phyloP scores from a whole-genome alignment of 208 protist species.

The Trichomonas tenax region DNA sequence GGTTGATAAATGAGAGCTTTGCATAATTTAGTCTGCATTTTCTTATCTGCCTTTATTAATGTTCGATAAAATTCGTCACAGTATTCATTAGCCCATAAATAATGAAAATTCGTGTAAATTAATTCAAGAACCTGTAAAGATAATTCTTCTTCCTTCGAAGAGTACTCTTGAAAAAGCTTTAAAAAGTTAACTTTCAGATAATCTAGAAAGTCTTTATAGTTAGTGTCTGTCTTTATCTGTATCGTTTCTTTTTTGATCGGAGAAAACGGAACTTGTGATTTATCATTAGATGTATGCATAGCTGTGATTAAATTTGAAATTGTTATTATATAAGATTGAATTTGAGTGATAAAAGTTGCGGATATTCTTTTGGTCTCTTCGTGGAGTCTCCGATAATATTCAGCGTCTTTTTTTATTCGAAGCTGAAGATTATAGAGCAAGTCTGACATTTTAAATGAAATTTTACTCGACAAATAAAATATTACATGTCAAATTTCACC shows the following conservation, averaged over 20 bases:
- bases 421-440: neutral
- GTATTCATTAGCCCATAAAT: neutral
- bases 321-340: neutral
- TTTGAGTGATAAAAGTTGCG: neutral
- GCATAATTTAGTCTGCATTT: neutral
- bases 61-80: neutral
- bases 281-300: neutral
- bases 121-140: neutral
- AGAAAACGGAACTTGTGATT: neutral
- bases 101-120: neutral
- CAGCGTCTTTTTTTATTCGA: neutral
- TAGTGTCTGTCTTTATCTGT: neutral
- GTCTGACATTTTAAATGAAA: neutral
- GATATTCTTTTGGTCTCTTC: neutral
- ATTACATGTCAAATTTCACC: too few species aligned
- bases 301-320: neutral
- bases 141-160: neutral
- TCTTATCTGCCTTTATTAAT: neutral
- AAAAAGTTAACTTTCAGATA: neutral
- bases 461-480: too few species aligned
- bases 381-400: neutral
- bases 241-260: neutral
- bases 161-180: neutral
- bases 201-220: neutral
- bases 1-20: neutral